Conservation (phyloP, 306 rosid species). For the Cucurbita pepo region DNA sequence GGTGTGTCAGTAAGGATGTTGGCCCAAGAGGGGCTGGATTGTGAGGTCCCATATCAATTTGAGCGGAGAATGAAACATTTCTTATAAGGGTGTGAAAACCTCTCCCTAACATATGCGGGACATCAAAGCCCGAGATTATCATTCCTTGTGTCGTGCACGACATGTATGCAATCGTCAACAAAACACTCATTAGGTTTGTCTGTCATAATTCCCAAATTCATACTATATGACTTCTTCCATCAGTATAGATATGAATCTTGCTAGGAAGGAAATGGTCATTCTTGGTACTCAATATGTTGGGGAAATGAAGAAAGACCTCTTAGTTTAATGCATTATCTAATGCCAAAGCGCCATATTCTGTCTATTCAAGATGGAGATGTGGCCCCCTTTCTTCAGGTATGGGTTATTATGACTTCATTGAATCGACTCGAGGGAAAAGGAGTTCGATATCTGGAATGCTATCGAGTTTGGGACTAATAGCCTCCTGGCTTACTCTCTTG, state of each 20-base stretch:
- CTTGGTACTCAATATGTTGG: conserved; percentile 95
- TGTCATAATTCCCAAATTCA: background rate
- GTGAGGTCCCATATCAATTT: too few relatives aligned
- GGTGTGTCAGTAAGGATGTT: too few relatives aligned
- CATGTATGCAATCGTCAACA: conserved; percentile 47
- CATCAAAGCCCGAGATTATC: conserved; percentile 62
- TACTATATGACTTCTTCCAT: conserved; percentile 86
- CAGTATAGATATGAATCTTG: conserved; percentile 71
- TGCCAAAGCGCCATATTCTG: conserved; percentile 69
- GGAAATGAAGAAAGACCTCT: conserved; percentile 93
- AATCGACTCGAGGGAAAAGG: conserved; percentile 36
- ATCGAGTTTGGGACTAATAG: conserved; percentile 83
- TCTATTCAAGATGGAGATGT: conserved; percentile 79
- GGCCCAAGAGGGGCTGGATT: too few relatives aligned
- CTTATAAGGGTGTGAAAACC: too few relatives aligned
- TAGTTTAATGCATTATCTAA: conserved; percentile 83
- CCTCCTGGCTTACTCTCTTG: background rate
- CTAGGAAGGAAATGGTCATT: conserved; percentile 85
- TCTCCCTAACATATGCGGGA: too few relatives aligned
- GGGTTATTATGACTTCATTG: background rate
- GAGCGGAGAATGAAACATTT: too few relatives aligned
- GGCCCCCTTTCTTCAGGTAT: conserved; percentile 93
- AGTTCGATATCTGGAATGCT: conserved; percentile 86
- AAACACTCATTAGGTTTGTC: background rate
- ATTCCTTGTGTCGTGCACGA: conserved; percentile 87